A percentile compares a stretch with the other conserved stretches of the same genome.
These are phyloP conservation scores for Butyriboletus loyo DNA, from an alignment of 768 basidiomycete species.

Conservation along the genomic window DNA sequence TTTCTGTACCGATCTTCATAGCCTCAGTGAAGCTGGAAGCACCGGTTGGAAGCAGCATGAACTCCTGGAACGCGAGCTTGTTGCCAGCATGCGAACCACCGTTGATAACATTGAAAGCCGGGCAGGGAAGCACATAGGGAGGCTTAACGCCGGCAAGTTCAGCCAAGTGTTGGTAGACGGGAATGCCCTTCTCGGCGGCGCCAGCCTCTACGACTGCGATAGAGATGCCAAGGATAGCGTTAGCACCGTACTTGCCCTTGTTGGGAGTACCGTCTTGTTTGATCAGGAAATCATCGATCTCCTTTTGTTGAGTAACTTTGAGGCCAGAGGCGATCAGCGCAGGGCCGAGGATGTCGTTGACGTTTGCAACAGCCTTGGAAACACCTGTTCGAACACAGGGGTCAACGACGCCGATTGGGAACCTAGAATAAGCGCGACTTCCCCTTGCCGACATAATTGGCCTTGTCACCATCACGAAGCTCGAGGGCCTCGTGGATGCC, in stretches of 20 bases:
- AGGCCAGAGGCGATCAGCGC: slow-evolving; percentile 82
- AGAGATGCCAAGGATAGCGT: slow-evolving; percentile 97
- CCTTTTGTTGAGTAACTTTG: slow-evolving; percentile 86
- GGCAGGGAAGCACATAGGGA: slow-evolving; percentile 88
- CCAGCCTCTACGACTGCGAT: slow-evolving; percentile 93
- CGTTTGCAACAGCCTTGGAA: slow-evolving; percentile 87
- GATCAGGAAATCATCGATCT: slow-evolving; percentile 97
- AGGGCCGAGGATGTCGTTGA: slow-evolving; percentile 89
- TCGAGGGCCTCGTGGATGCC: slow-evolving; percentile 98
- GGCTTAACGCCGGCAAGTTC: slow-evolving; percentile 93
- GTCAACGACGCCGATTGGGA: background rate
- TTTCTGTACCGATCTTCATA: slow-evolving; percentile 98
- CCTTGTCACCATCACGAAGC: slow-evolving; percentile 95
- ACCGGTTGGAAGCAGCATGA: slow-evolving; percentile 98
- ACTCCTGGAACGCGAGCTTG: slow-evolving; percentile 99
- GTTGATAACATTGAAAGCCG: slow-evolving; percentile 99
- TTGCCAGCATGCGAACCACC: slow-evolving; percentile 99
- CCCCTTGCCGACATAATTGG: slow-evolving; percentile 95
- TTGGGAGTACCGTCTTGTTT: slow-evolving; percentile 96
- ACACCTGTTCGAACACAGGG: slow-evolving; percentile 60
- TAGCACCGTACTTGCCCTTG: slow-evolving; percentile 99
- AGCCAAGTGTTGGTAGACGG: slow-evolving; percentile 95
- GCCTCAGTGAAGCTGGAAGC: slow-evolving; percentile 92
- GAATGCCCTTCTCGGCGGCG: slow-evolving; percentile 92
- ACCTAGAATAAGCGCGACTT: slow-evolving; percentile 17